Conservation (phyloP, 2,329 filamentous ascomycete species). For the Microdochium bolleyi region DNA sequence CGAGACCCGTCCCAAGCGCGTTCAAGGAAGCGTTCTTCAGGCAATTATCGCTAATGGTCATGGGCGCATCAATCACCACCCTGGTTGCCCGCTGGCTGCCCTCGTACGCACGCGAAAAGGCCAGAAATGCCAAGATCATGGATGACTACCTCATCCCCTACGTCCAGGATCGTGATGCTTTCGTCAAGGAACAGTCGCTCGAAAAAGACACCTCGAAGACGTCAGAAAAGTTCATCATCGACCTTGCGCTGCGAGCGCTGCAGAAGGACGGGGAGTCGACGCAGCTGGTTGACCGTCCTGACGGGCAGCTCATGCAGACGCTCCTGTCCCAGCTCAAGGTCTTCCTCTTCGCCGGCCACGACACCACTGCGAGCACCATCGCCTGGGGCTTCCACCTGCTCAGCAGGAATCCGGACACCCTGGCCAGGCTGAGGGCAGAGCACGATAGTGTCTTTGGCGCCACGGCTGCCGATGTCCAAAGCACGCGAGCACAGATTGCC, state of each 20-base stretch:
- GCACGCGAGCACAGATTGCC: constrained; percentile 27
- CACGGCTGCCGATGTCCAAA: constrained; percentile 18
- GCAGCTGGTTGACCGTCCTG: constrained; percentile 6
- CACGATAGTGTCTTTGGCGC: constrained; percentile 35
- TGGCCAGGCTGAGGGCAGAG: constrained; percentile 16
- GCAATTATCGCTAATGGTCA: constrained; percentile 11
- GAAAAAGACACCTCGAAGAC: constrained; percentile 3
- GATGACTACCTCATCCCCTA: constrained; percentile 14
- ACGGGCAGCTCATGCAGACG: constrained; percentile 10
- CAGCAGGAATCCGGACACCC: constrained; percentile 10
- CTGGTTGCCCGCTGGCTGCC: neutral
- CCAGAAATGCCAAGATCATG: neutral
- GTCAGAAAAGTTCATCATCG: constrained; percentile 16
- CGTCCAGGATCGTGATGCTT: constrained; percentile 10
- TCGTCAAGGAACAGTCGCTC: constrained; percentile 13
- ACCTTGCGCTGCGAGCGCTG: constrained; percentile 16
- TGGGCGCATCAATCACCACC: constrained; percentile 4
- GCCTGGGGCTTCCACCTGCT: constrained; percentile 15
- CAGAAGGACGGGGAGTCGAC: constrained; percentile 7
- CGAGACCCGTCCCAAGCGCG: neutral
- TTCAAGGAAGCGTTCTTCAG: neutral
- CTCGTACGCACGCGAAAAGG: neutral
- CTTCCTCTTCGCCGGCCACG: constrained; percentile 23
- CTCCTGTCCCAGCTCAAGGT: constrained; percentile 18
- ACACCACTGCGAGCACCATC: constrained; percentile 20